Evolutionary conservation across 495 filamentous ascomycete genomes (phyloP), one percentile per base, ranked within the genome.

Genomic region (Talaromyces stipitatus): DNA sequence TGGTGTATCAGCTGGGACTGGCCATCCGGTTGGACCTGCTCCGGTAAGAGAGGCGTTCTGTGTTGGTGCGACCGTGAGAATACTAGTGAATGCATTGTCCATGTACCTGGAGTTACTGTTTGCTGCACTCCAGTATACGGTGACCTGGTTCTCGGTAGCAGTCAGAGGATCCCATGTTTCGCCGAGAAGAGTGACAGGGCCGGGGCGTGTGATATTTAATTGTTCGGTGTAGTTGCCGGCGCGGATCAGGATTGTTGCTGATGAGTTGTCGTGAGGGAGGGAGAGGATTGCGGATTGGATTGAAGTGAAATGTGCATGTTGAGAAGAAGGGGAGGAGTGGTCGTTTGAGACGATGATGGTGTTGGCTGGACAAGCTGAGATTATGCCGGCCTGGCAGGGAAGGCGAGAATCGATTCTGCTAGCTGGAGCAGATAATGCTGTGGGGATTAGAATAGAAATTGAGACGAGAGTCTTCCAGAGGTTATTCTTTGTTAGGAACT

Each of bases 41-140:
- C 82, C 82, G 0, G 80, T 84, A 16, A 82, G 65, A 45, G 73
- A 78, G 3, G 79, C 69, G 33, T 85, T 76, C 27, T 85, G 69
- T 20, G 77, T 83, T 0, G 82, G 82, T 5, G 80, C 74, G 4
- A 85, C 76, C 50, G 78, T 77, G 46, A 85, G 60, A 1, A 78
- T 75, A 58, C 73, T 74, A 0, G 78, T 83, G 60, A 69, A 84
- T 20, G 78, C 81, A 58, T 85, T 85, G 63, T 84, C 82, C n/a
- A 70, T 60, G 23, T 72, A 66, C 2, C 30, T 36, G n/a, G 20
- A 20, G 26, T 24, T 33, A 55, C 14, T 26, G 45, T 78, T 78
- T 36, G 75, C 76, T 8, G 72, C 69, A 23, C 70, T 70, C 72
- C 77, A 81, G 60, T 66, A 73, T 32, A 82, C 64, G 32, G 68